Evolutionary conservation across 306 rosid genomes (phyloP).

Genomic region (Echinosophora koreensis): DNA sequence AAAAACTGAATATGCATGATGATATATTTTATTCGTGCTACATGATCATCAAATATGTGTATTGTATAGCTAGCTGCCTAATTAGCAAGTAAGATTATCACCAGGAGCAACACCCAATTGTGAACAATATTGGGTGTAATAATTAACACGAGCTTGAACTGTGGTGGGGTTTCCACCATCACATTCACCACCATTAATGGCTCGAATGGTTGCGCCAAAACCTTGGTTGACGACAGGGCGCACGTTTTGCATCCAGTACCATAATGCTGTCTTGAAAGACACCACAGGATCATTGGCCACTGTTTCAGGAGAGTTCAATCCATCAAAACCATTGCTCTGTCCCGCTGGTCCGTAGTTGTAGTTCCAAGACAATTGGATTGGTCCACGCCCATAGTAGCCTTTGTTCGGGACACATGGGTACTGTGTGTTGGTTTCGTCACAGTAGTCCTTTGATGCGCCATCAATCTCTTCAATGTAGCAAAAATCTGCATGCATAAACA

Average conservation of each 20-base stretch:
- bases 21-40: no score
- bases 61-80: background rate
- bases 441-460: constrained; percentile 70
- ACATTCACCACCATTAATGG: constrained; percentile 82
- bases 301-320: constrained; percentile 66
- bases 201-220: constrained; percentile 78
- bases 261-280: constrained; percentile 74
- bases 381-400: constrained; percentile 79
- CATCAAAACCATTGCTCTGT: constrained; percentile 63
- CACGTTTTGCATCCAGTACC: constrained; percentile 80
- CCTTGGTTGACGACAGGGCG: constrained; percentile 67
- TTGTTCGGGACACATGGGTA: constrained; percentile 71
- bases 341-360: constrained; percentile 81
- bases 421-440: constrained; percentile 61
- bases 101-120: constrained; percentile 71
- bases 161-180: constrained; percentile 62
- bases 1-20: no score
- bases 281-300: constrained; percentile 64
- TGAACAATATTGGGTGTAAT: constrained; percentile 61
- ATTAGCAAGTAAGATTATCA: constrained; percentile 68
- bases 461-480: constrained; percentile 79
- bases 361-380: constrained; percentile 81
- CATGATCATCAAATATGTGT: background rate
- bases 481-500: constrained; percentile 49
- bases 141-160: constrained; percentile 57